Percentiles rank a stretch among this genome's conserved stretches.
Conservation (phyloP, 257 asterid species). For the Galeopsis tetrahit region DNA sequence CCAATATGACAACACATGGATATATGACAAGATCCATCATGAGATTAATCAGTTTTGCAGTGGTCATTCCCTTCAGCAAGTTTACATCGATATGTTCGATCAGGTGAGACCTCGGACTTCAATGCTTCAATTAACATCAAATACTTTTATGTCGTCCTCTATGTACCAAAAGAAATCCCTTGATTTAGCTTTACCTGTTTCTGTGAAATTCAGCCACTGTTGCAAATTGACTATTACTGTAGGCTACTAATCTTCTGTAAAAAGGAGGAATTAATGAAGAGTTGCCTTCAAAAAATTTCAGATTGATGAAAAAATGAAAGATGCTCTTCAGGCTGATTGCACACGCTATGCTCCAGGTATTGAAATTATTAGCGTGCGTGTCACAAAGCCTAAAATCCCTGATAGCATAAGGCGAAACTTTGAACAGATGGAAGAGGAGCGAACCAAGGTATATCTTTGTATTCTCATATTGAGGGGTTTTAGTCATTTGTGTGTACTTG, state of each 20-base stretch:
- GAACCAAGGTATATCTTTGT: constrained; percentile 75
- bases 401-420: constrained; percentile 85
- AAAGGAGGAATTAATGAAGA: constrained; percentile 6
- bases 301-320: constrained; percentile 99
- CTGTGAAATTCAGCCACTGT: not conserved
- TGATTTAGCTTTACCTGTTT: constrained; percentile 7
- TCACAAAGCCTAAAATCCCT: constrained; percentile 92
- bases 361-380: constrained; percentile 94
- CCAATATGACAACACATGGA: constrained; percentile 95
- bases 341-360: constrained; percentile 99
- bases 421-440: constrained; percentile 97
- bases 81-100: constrained; percentile 97
- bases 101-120: constrained; percentile 57
- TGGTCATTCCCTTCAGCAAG: constrained; percentile 93
- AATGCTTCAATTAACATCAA: constrained; percentile 12
- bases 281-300: constrained; percentile 38
- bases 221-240: constrained; percentile 25
- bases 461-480: constrained; percentile 24
- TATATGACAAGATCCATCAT: constrained; percentile 97
- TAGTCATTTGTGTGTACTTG: not conserved
- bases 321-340: constrained; percentile 98
- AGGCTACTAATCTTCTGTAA: constrained; percentile 30
- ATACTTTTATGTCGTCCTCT: constrained; percentile 2
- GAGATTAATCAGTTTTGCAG: constrained; percentile 99
- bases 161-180: not conserved